Base-by-base conservation (phyloP, 331 rosid species). In the Quercus tomentella region DNA sequence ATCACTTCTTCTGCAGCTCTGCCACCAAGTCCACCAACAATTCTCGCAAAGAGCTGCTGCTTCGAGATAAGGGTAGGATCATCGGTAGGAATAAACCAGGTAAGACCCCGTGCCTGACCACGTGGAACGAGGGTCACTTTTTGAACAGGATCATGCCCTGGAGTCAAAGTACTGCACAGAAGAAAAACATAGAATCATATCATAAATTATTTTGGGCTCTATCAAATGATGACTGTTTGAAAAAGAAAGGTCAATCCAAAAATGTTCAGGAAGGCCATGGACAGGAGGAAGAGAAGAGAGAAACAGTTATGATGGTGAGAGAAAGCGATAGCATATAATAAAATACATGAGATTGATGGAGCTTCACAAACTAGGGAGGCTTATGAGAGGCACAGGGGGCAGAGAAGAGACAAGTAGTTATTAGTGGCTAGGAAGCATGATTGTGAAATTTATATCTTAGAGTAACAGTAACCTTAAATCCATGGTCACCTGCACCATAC, bases 51-150 rank as follows among this genome's bases (percentile, higher is more conserved):
- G 23, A 95, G 92, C 82, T 95, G 98, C 86, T 91, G 98, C 89
- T 87, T 95, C 45, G 99, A 95, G 84, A 95, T 93, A 68, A 95
- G 84, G 75, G 99, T 93, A 12, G 98, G 99, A 79, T 95, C 99
- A 49, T 95, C 99, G 0, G 92, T 75, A 67, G 99, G 99, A 86
- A 95, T 95, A 83, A 95, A 93, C 99, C 98, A 93, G 22, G 99
- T 95, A 54, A 95, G 98, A 82, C 99, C 99, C 33, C 98, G 94
- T 41, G 99, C 99, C 82, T 93, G 99, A 78, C 99, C 98, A 6
- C 99, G 96, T 22, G 99, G 99, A 82, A 95, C 83, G 23, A 95
- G 81, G 66, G 99, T 93, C 71, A 95, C 99, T 74, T 95, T 93
- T 79, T 95, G 98, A n/a, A 95, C 97, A 16, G 98, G 79, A 81